Evolutionary conservation across 164 flowering plant species (phyloP).

Genomic region (Vitis rotundifolia): DNA sequence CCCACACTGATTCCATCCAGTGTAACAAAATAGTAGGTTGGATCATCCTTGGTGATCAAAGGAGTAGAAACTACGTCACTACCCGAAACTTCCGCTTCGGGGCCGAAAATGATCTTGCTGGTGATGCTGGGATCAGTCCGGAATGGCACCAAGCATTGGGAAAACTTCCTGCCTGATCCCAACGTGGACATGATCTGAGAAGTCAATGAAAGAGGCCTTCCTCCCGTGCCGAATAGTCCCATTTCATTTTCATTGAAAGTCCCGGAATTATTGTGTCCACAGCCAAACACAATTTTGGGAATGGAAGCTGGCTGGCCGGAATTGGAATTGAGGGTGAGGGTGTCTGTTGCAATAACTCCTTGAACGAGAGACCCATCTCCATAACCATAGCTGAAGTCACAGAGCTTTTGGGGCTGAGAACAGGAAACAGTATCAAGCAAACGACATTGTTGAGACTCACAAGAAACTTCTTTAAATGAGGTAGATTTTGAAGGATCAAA

Average conservation of each 20-base stretch:
- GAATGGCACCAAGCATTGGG: slow-evolving; percentile 24
- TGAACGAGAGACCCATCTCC: not conserved
- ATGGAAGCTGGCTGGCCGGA: not conserved
- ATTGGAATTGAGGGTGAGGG: not conserved
- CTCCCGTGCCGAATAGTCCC: slow-evolving; percentile 22
- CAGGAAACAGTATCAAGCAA: not conserved
- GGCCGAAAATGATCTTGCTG: slow-evolving; percentile 22
- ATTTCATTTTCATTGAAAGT: slow-evolving; percentile 8
- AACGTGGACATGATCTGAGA: slow-evolving; percentile 9
- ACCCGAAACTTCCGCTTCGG: slow-evolving; percentile 10
- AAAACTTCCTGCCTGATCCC: slow-evolving; percentile 11
- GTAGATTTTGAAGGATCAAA: slow-evolving; percentile 19
- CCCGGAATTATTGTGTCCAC: slow-evolving; percentile 23
- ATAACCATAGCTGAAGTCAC: slow-evolving; percentile 12
- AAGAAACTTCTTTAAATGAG: slow-evolving; percentile 5
- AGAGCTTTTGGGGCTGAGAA: not conserved
- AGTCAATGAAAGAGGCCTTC: slow-evolving; percentile 12
- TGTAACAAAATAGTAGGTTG: slow-evolving; percentile 10
- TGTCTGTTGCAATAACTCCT: slow-evolving; percentile 15
- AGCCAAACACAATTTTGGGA: slow-evolving; percentile 13
- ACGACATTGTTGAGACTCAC: slow-evolving; percentile 12
- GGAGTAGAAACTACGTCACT: slow-evolving; percentile 12
- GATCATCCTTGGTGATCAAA: not conserved
- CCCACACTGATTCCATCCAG: slow-evolving; percentile 19
- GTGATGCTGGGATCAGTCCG: not conserved